phyloP scores from a whole-genome alignment of 2,329 filamentous ascomycete species.

The Pseudogymnoascus sp. region DNA sequence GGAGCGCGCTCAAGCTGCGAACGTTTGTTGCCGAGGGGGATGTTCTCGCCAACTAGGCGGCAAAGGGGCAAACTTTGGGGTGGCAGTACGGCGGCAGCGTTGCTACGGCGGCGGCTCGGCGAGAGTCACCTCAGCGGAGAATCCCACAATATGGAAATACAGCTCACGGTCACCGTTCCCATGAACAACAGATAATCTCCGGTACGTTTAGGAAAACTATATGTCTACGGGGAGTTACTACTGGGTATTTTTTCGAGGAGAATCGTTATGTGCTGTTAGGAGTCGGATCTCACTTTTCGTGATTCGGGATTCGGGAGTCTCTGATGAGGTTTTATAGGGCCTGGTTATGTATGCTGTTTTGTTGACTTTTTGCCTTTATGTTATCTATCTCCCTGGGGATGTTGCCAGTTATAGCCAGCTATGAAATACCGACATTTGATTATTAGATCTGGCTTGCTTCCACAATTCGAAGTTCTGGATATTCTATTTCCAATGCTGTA shows the following conservation, averaged over 20 bases:
- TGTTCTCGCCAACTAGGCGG: slow-evolving; percentile 1
- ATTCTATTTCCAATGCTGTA: not conserved
- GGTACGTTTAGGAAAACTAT: not conserved
- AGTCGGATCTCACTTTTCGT: not conserved
- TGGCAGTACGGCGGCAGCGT: not conserved
- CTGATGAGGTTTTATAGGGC: not conserved
- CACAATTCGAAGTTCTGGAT: not conserved
- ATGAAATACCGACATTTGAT: not conserved
- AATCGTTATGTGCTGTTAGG: not conserved
- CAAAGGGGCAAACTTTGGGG: not conserved
- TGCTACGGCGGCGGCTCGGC: not conserved
- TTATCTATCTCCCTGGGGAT: not conserved
- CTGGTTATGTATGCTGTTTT: not conserved
- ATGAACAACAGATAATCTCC: not conserved
- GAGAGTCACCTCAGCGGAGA: not conserved
- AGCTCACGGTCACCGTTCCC: not conserved
- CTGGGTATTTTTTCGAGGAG: not conserved
- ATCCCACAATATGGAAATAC: not conserved
- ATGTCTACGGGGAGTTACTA: not conserved
- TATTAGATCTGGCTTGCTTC: not conserved
- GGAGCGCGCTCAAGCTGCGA: not conserved
- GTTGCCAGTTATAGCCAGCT: not conserved
- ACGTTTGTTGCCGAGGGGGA: not conserved
- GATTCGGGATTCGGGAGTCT: not conserved
- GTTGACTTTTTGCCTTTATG: not conserved